phyloP scores from a whole-genome alignment of 768 basidiomycete species.

The Tulasnella sp. region DNA sequence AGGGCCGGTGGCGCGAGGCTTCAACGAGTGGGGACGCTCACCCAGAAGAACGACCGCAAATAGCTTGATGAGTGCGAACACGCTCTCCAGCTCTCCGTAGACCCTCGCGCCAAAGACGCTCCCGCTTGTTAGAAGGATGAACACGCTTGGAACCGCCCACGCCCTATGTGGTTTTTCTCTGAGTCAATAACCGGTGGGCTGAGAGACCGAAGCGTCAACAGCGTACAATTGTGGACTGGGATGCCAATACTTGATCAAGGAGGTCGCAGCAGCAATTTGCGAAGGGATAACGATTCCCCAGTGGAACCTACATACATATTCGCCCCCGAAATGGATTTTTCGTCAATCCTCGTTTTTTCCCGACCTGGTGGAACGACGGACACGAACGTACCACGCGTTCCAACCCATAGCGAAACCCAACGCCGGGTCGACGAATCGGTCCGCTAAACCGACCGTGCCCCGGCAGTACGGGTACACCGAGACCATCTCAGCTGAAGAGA shows the following conservation, averaged over 20 bases:
- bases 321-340: background rate
- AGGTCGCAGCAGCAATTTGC: conserved; percentile 11
- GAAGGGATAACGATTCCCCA: conserved; percentile 17
- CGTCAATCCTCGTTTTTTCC: no score
- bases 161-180: background rate
- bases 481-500: conserved; percentile 19
- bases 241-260: conserved; percentile 19
- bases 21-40: background rate
- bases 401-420: conserved; percentile 23
- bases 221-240: conserved; percentile 2
- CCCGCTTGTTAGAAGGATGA: conserved; percentile 5
- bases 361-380: background rate
- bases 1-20: no score
- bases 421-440: conserved; percentile 22
- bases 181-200: background rate
- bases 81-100: conserved; percentile 17
- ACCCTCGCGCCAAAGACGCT: conserved; percentile 7
- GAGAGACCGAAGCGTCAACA: background rate
- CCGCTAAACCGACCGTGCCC: conserved; percentile 15
- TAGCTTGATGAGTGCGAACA: conserved; percentile 18
- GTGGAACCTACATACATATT: conserved; percentile 17
- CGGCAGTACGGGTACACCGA: conserved; percentile 14
- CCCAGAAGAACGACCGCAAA: conserved; percentile 18
- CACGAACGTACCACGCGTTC: conserved; percentile 21
- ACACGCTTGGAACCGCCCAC: background rate